Evolutionary conservation across 495 filamentous ascomycete species (phyloP).

Genomic region (Daldinia bambusicola): DNA sequence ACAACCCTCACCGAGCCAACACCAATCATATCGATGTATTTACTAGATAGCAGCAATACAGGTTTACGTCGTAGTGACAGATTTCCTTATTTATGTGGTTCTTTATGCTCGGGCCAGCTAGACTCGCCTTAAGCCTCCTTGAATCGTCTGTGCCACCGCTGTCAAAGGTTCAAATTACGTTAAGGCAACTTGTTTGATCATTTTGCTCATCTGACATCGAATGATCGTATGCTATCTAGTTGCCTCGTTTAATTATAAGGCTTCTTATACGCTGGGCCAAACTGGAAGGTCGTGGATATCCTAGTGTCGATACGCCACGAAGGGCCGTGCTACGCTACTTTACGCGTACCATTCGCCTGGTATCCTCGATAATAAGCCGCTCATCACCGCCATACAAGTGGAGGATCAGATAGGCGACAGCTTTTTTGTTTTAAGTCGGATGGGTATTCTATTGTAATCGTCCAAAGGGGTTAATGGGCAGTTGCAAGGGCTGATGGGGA

Average conservation of each 20-base stretch:
- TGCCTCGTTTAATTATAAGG: constrained; percentile 21
- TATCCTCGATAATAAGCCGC: constrained; percentile 2
- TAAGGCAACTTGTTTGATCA: constrained; percentile 12
- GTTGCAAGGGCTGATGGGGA: no score
- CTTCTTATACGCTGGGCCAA: background rate
- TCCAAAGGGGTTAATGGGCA: no score
- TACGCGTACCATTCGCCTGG: constrained; percentile 4
- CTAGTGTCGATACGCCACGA: background rate
- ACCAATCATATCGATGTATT: no score
- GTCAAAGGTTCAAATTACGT: constrained; percentile 18
- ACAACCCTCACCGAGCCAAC: constrained; percentile 2
- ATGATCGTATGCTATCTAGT: constrained; percentile 23
- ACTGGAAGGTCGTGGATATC: background rate
- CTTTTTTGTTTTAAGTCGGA: constrained; percentile 9
- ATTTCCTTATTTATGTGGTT: background rate
- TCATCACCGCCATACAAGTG: background rate
- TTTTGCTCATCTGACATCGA: constrained; percentile 12
- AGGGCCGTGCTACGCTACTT: constrained; percentile 25
- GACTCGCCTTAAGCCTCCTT: background rate
- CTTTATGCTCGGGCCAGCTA: constrained; percentile 6
- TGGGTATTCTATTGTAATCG: background rate
- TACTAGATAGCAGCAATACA: background rate
- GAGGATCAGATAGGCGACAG: background rate
- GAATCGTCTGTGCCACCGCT: constrained; percentile 25
- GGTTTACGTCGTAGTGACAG: background rate